Conservation (phyloP, 768 basidiomycete genomes). For the Suillus discolor region DNA sequence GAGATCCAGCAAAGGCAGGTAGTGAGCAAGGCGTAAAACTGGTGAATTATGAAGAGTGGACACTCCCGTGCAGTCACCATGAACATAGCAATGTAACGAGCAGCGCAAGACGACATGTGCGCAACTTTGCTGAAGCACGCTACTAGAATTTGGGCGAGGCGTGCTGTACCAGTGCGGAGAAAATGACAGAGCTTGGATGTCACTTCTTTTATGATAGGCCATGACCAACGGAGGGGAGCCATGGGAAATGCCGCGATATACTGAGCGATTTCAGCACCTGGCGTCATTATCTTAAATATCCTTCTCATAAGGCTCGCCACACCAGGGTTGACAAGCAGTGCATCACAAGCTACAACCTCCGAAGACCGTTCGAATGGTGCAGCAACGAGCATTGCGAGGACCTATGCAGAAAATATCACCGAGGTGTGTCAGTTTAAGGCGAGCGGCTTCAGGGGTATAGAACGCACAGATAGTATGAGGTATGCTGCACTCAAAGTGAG, state of each 20-base stretch:
- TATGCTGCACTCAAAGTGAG: slow-evolving; percentile 3
- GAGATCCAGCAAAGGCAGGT: not conserved
- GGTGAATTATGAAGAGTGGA: not conserved
- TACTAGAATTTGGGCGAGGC: not conserved
- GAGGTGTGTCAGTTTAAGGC: not conserved
- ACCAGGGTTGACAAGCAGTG: not conserved
- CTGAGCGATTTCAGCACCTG: not conserved
- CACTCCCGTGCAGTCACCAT: not conserved
- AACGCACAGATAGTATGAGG: slow-evolving; percentile 2
- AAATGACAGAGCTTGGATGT: not conserved
- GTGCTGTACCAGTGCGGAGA: not conserved
- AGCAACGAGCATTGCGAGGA: not conserved
- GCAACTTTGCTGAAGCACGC: not conserved
- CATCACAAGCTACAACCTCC: not conserved
- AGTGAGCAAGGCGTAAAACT: not conserved
- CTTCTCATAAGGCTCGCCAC: not conserved
- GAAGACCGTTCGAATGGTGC: not conserved
- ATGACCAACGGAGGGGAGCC: not conserved
- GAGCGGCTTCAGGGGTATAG: not conserved
- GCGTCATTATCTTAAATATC: not conserved
- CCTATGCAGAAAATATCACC: not conserved
- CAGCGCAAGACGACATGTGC: not conserved
- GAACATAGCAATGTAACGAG: not conserved
- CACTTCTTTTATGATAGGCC: not conserved
- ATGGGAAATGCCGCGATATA: not conserved